A percentile compares a stretch with the other conserved stretches of the same genome.
Evolutionary conservation across 768 basidiomycete genomes (phyloP).

Genomic region (Suillus decipiens): DNA sequence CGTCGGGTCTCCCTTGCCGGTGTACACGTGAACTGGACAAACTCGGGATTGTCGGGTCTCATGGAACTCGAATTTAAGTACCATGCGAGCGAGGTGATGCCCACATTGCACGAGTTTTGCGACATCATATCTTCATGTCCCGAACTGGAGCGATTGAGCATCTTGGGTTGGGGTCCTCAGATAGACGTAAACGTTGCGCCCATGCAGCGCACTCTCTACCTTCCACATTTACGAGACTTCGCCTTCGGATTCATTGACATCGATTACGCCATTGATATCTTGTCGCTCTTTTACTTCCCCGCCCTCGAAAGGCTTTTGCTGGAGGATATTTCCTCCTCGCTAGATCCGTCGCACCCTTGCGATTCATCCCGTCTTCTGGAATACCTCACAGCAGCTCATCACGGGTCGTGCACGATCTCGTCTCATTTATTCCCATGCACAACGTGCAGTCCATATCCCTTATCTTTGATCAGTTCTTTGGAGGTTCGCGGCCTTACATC

Average conservation of each 20-base stretch:
- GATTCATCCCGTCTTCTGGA: constrained; percentile 41
- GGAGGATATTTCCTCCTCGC: constrained; percentile 47
- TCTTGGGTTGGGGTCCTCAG: constrained; percentile 57
- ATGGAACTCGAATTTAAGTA: constrained; percentile 54
- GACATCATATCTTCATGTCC: constrained; percentile 43
- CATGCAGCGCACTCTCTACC: constrained; percentile 21
- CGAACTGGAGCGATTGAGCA: constrained; percentile 41
- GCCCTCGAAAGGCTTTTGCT: constrained; percentile 39
- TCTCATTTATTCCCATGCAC: constrained; percentile 11
- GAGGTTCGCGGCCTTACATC: constrained; percentile 9
- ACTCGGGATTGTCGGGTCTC: constrained; percentile 43
- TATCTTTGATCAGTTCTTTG: constrained; percentile 9
- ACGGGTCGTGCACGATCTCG: constrained; percentile 3
- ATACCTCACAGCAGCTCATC: constrained; percentile 27
- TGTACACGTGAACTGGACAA: constrained; percentile 58
- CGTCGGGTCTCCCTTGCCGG: constrained; percentile 50
- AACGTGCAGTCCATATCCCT: constrained; percentile 11
- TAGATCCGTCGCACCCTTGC: constrained; percentile 34
- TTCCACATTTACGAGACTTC: constrained; percentile 36
- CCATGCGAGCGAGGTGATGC: constrained; percentile 58
- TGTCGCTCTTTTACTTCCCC: constrained; percentile 42
- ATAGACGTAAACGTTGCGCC: constrained; percentile 19
- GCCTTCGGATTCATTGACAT: constrained; percentile 47
- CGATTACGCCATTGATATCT: constrained; percentile 38
- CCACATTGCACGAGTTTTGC: constrained; percentile 47